These are phyloP conservation scores for barley (Hordeum vulgare) DNA, from an alignment of 176 grass and related monocot species.

Conservation along the genomic window MorexV3_pseudomolecules_assembly NC_058519.1:426954285-426954784, in stretches of 20 bases:
- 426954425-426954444: neutral
- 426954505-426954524: neutral
- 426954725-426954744: slow-evolving; percentile 79
- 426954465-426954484: neutral
- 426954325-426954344: neutral
- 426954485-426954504: neutral
- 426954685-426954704: slow-evolving; percentile 56
- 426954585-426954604: slow-evolving; percentile 22
- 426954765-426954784: slow-evolving; percentile 8
- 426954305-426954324: neutral
- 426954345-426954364: neutral
- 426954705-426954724: slow-evolving; percentile 70
- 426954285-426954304: neutral
- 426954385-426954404: neutral
- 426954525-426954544: neutral
- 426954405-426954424: neutral
- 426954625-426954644: neutral
- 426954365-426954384: neutral
- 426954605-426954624: slow-evolving; percentile 27
- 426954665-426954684: slow-evolving; percentile 35
- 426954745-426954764: slow-evolving; percentile 18
- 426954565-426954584: slow-evolving; percentile 3
- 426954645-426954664: slow-evolving; percentile 42
- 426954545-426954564: neutral
- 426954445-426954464: slow-evolving; percentile 23